Evolutionary conservation across 1,284 basidiomycete species (phyloP).

Genomic region (Puccinia triticina): DNA sequence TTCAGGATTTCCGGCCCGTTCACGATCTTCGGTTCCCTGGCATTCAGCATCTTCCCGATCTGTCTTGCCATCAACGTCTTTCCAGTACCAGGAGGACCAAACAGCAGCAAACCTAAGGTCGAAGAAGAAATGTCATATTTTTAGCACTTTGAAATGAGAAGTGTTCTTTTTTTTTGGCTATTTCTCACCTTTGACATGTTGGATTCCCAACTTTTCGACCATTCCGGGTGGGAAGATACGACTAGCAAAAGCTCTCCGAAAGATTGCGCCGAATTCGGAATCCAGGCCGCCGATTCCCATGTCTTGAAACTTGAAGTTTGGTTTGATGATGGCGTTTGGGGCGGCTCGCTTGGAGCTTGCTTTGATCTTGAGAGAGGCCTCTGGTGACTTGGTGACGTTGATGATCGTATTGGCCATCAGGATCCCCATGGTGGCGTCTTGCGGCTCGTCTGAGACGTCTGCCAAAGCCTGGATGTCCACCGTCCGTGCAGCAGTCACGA

Average conservation of each 20-base stretch:
- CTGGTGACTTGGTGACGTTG: slow-evolving; percentile 80
- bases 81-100: slow-evolving; percentile 95
- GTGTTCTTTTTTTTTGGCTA: not conserved
- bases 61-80: slow-evolving; percentile 98
- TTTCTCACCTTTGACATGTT: slow-evolving; percentile 86
- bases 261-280: slow-evolving; percentile 91
- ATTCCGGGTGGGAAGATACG: slow-evolving; percentile 95
- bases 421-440: slow-evolving; percentile 68
- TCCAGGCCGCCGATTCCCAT: slow-evolving; percentile 99
- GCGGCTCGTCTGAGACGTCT: slow-evolving; percentile 68
- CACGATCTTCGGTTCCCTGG: slow-evolving; percentile 95
- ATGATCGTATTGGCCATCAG: slow-evolving; percentile 88
- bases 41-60: slow-evolving; percentile 99
- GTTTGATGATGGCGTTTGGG: slow-evolving; percentile 91
- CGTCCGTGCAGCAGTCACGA: slow-evolving; percentile 70
- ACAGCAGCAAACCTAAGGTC: slow-evolving; percentile 78
- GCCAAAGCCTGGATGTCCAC: slow-evolving; percentile 59
- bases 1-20: slow-evolving; percentile 97
- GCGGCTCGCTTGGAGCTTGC: slow-evolving; percentile 85
- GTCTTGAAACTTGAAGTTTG: slow-evolving; percentile 99
- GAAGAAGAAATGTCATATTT: not conserved
- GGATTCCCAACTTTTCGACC: slow-evolving; percentile 96
- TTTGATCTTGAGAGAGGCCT: slow-evolving; percentile 84
- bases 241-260: slow-evolving; percentile 96
- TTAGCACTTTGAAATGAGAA: not conserved